Evolutionary conservation across 2,329 filamentous ascomycete genomes (phyloP), one percentile per base, ranked within the genome.

Genomic region (Phyllosticta citriasiana): DNA sequence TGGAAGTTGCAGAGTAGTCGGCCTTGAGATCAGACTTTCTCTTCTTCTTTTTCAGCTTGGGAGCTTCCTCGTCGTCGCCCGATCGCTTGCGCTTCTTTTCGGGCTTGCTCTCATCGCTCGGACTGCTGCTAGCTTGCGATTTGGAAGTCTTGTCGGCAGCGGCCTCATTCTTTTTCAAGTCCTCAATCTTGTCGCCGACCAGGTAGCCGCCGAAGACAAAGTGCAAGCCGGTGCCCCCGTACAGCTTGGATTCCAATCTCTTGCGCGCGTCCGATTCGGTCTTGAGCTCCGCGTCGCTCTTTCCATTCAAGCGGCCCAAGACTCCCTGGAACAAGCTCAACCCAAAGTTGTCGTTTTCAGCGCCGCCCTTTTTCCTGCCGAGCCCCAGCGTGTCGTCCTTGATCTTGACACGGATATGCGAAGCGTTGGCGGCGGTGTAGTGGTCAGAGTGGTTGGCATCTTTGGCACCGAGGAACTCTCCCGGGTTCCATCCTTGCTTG

Each of bases 341-440:
- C 0, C 93, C 94, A 24, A 93, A 95, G 65, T 91, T 82, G 65
- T 91, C 86, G 3, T 80, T 77, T 50, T 80, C 77, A 66, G 87
- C 86, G 67, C 84, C 85, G 60, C 87, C 87, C 65, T 84, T 81
- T 72, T 88, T 88, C 65, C 92, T 94, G 30, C 94, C 94, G 53
- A 99, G 79, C 2, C 94, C 94, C 53, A 96, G 83, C 67, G 87
- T 95, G 72, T 97, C 91, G 70, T 97, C 92, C 71, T 96, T 96
- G 65, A 97, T 76, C 30, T 85, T 77, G 50, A 96, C 89, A 63
- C 88, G 87, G 68, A 97, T 94, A 71, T 95, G 89, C 2, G 90
- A 90, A 26, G 88, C 83, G 73, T 88, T 95, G 51, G 89, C 91
- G 2, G 85, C 83, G 24, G 88, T 92, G 74, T 92, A 89, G 64